Evolutionary conservation across 2,329 filamentous ascomycete genomes (phyloP), one percentile per base, ranked within the genome.

Genomic region (Botrytis fabae): DNA sequence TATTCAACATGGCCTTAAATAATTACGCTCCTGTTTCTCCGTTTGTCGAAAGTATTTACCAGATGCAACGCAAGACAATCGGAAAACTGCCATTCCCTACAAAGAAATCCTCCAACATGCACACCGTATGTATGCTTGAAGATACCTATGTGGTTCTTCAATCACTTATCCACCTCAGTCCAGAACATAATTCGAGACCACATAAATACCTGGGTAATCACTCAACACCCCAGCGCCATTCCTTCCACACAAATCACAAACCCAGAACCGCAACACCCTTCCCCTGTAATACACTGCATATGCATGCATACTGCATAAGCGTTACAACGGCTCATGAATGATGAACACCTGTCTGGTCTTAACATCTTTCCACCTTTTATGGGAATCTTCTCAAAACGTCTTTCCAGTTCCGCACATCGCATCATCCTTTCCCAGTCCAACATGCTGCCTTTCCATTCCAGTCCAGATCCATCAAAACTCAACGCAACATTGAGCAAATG

Each of bases 271-370:
- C 48, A 40, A 48, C 42, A 57, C 51, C 66, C 51, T 59, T 40
- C 54, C 68, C 68, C 54, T 61, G 54, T 38, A 25, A 28, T 70
- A 28, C 54, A 70, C n/a, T 61, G 38, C 66, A 69, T 61, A 61
- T 69, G 51, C 66, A 69, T 69, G 28, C 40, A 69, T 35, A 44
- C 14, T 60, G n/a, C 20, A 69, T 59, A 44, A 38, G 59, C 28
- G 40, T 44, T 59, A 35, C 66, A 60, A 59, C 66, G 42, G 35
- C n/a, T 68, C 42, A 28, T 40, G 48, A 28, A 16, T 42, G 51
- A 61, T 70, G 54, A 44, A 61, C 28, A 70, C 40, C 40, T 46
- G 40, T 44, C 60, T 42, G 48, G 18, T 42, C 40, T 42, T 28
- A 20, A 42, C 40, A 32, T 42, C n/a, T 57, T 57, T 32, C 65